phyloP scores from a whole-genome alignment of 2,329 filamentous ascomycete genomes.

The Metarhizium guizhouense region DNA sequence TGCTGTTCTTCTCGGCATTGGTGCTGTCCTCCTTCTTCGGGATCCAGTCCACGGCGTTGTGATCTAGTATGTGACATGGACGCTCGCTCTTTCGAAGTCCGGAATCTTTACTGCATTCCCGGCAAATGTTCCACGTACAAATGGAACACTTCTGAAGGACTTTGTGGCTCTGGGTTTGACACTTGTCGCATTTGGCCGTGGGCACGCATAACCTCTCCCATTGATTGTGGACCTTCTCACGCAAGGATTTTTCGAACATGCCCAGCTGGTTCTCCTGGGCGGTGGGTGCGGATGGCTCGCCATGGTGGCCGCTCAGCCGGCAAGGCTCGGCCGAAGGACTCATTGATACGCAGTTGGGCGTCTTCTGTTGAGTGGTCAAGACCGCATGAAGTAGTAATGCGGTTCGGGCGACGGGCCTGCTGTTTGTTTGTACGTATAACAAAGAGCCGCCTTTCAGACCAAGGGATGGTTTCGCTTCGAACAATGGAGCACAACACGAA shows the following conservation, averaged over 20 bases:
- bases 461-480: background rate
- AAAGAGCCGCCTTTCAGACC: background rate
- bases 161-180: slow-evolving; percentile 13
- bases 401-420: background rate
- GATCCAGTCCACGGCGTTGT: slow-evolving; percentile 10
- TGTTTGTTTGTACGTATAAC: background rate
- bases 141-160: slow-evolving; percentile 15
- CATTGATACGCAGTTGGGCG: background rate
- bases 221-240: slow-evolving; percentile 8
- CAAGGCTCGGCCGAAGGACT: background rate
- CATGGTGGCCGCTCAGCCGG: background rate
- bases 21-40: background rate
- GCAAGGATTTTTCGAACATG: slow-evolving; percentile 2
- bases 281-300: background rate
- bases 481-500: background rate
- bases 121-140: slow-evolving; percentile 17
- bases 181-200: slow-evolving; percentile 19
- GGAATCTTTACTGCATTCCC: slow-evolving; percentile 9
- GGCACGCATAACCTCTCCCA: slow-evolving; percentile 13
- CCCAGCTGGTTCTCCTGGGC: background rate
- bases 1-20: background rate
- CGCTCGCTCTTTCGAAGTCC: slow-evolving; percentile 9
- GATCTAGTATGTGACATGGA: slow-evolving; percentile 11
- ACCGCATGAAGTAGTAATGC: background rate
- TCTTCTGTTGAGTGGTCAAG: background rate